phyloP scores from a whole-genome alignment of 352 stramenopile genomes.

The Phytophthora citricola region DNA sequence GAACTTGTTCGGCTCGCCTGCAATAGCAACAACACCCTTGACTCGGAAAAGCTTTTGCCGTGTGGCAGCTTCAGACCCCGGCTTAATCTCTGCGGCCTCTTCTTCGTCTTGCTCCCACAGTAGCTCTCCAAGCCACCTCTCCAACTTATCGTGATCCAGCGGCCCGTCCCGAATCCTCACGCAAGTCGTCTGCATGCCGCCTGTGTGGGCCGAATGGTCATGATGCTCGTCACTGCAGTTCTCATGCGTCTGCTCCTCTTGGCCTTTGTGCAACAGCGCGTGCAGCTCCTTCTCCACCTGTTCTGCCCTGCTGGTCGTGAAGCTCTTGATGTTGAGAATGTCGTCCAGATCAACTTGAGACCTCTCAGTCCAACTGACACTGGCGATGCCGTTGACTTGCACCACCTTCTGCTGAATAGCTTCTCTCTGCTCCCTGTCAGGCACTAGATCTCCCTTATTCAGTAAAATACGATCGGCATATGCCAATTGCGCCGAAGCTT shows the following conservation, averaged over 20 bases:
- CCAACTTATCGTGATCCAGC: slow-evolving; percentile 61
- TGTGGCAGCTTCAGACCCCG: slow-evolving; percentile 10
- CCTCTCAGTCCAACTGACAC: slow-evolving; percentile 66
- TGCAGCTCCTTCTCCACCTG: slow-evolving; percentile 63
- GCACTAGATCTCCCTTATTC: slow-evolving; percentile 98
- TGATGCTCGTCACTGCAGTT: slow-evolving; percentile 25
- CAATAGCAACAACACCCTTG: slow-evolving; percentile 74
- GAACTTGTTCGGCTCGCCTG: slow-evolving; percentile 62
- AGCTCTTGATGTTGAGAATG: slow-evolving; percentile 83
- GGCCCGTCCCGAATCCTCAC: slow-evolving; percentile 49
- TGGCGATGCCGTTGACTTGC: slow-evolving; percentile 75
- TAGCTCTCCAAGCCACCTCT: slow-evolving; percentile 74
- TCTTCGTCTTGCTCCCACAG: slow-evolving; percentile 68
- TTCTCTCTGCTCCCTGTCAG: slow-evolving; percentile 41
- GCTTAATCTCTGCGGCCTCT: slow-evolving; percentile 9
- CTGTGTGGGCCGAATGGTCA: slow-evolving; percentile 47
- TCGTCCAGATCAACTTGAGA: slow-evolving; percentile 66
- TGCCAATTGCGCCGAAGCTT: slow-evolving; percentile 96
- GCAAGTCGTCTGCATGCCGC: slow-evolving; percentile 76
- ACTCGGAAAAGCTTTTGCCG: slow-evolving; percentile 72
- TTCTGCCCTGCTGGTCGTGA: slow-evolving; percentile 68
- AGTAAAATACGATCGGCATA: slow-evolving; percentile 99
- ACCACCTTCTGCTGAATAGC: slow-evolving; percentile 52
- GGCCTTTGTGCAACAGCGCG: slow-evolving; percentile 19
- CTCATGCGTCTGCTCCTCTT: slow-evolving; percentile 25